Evolutionary conservation across 83 land plant species (phyloP).

Genomic region (Picea abies): DNA sequence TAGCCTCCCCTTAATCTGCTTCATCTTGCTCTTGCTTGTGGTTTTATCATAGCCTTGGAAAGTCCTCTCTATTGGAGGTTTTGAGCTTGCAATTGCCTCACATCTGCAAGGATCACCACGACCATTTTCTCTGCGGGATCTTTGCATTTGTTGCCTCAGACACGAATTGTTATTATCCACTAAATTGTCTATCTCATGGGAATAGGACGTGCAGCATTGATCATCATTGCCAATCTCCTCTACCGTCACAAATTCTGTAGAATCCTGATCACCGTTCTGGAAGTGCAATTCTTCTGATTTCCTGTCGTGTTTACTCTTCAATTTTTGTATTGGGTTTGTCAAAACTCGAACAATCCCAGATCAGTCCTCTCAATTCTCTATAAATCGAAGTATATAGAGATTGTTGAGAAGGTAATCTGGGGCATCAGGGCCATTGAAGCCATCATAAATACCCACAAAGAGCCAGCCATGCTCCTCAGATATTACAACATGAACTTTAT

Average conservation of each 20-base stretch:
- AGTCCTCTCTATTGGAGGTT: background rate
- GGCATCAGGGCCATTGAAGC: slow-evolving; percentile 98
- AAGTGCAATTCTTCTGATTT: slow-evolving; percentile 32
- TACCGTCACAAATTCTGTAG: background rate
- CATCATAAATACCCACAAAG: slow-evolving; percentile 89
- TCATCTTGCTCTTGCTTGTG: background rate
- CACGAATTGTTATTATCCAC: background rate
- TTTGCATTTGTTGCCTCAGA: background rate
- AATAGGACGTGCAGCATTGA: background rate
- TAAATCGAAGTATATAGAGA: slow-evolving; percentile 83
- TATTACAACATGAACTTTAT: slow-evolving; percentile 76
- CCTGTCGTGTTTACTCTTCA: background rate
- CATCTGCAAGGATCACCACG: background rate
- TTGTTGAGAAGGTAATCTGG: slow-evolving; percentile 92
- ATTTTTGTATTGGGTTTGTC: slow-evolving; percentile 17
- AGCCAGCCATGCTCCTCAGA: slow-evolving; percentile 92
- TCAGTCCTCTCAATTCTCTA: slow-evolving; percentile 76
- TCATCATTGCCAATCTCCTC: background rate
- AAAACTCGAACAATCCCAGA: slow-evolving; percentile 69
- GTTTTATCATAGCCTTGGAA: background rate
- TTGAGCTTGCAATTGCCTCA: background rate
- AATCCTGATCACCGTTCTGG: slow-evolving; percentile 16
- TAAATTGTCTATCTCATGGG: background rate
- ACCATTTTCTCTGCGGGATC: background rate
- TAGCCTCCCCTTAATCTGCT: slow-evolving; percentile 21